Conservation (phyloP, 2,329 filamentous ascomycete species). For the Mycogone perniciosa region DNA sequence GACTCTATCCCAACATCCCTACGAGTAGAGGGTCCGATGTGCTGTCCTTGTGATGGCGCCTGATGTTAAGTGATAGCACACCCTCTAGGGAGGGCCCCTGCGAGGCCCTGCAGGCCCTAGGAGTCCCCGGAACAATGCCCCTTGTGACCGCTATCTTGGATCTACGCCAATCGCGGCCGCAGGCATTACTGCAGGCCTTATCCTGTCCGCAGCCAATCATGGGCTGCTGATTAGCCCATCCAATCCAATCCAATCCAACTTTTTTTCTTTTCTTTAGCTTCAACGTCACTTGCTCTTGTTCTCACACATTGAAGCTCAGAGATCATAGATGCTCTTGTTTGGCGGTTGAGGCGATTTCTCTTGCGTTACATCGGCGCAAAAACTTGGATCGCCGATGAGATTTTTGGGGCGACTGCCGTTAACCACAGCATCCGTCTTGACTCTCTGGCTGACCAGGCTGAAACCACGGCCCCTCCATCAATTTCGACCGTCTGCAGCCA, state of each 20-base stretch:
- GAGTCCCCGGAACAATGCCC: background rate
- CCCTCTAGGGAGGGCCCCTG: no score
- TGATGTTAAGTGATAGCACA: background rate
- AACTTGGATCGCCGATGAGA: constrained; percentile 12
- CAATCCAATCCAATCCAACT: constrained; percentile 1
- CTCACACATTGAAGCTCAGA: no score
- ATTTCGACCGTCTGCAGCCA: constrained; percentile 8
- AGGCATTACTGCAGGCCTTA: background rate
- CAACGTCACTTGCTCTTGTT: background rate
- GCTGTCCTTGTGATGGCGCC: background rate
- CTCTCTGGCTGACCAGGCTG: background rate
- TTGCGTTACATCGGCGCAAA: background rate
- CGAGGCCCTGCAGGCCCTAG: background rate
- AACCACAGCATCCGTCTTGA: background rate
- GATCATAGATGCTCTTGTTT: no score
- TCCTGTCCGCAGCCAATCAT: background rate
- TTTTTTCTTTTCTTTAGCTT: constrained; percentile 2
- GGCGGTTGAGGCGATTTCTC: no score
- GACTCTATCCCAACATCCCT: background rate
- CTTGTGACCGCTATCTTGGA: background rate
- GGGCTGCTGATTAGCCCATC: constrained; percentile 5
- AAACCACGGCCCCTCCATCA: background rate
- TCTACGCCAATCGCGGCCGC: constrained; percentile 6
- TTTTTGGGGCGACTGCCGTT: constrained; percentile 4
- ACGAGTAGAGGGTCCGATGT: background rate